Evolutionary conservation across 192 early-diverging fungal species (phyloP), one percentile per base, ranked within the genome.

Genomic region (Rhizoclosmatium globosum): DNA sequence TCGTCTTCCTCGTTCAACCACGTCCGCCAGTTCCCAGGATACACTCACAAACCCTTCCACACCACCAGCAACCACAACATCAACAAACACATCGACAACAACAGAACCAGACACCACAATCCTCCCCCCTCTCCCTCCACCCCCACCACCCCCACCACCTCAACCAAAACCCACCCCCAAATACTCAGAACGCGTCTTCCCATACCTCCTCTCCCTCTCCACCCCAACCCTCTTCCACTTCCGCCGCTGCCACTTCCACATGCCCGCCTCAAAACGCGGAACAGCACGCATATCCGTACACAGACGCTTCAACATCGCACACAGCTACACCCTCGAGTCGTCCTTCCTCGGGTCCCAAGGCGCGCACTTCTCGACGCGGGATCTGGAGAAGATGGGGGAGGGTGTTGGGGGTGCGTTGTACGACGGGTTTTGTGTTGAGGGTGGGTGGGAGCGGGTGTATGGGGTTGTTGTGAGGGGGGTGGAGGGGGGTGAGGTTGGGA

Each of bases 261-360:
- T 86, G 58, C 82, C 83, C 50, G 47, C 71, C 1, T 79, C 66
- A 17, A 86, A 86, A 62, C 77, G 79, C 21, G 82, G 82, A 11
- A 86, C 85, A 1, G 80, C 64, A 1, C 68, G 85, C 43, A 83
- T 85, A 45, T 57, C 53, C 23, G 81, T 83, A 45, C 77, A 77
- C 41, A 74, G 43, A 50, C 46, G 47, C 58, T 77, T 82, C 53
- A 58, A 71, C 7, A 78, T 86, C 42, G 31, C 80, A 41, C 81
- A 86, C 58, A 83, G 82, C 43, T 86, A 84, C 64, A 86, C 85
- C 13, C 47, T 84, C n/a, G 85, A 86, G 72, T 68, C 82, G 2
- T 77, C 73, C 13, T 86, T 86, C 58, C 82, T 80, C 67, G 85
- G 85, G 6, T 61, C 78, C 0, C 41, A 47, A n/a, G 77, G 78